Percentiles rank a stretch among this genome's conserved stretches.
These are phyloP conservation scores for Protostelium mycophagum DNA, from an alignment of 78 protist species.

Conservation along the genomic window DNA sequence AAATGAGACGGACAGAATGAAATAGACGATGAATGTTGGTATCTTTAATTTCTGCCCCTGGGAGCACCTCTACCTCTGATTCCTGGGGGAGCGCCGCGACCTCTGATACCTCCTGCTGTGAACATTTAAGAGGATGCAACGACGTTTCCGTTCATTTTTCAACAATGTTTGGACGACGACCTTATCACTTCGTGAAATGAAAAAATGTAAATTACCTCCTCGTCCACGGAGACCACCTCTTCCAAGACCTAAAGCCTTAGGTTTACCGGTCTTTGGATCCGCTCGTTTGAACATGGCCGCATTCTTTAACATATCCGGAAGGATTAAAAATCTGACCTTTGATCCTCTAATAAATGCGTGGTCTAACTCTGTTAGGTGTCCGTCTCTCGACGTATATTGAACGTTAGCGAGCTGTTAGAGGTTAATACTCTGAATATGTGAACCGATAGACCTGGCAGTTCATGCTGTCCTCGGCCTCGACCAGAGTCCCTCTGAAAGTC, in stretches of 20 bases:
- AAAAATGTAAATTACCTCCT: too few species aligned
- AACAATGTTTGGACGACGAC: too few species aligned
- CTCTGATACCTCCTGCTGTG: too few species aligned
- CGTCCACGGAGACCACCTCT: constrained; percentile 6
- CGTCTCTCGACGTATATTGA: constrained; percentile 70
- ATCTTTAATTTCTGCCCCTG: too few species aligned
- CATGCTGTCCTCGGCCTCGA: constrained; percentile 94
- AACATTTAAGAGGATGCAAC: too few species aligned
- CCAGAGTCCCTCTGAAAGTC: constrained; percentile 79
- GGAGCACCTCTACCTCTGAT: too few species aligned
- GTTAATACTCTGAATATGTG: not conserved
- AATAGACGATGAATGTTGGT: too few species aligned
- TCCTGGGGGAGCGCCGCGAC: too few species aligned
- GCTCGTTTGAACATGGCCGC: constrained; percentile 95
- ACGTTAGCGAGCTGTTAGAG: constrained; percentile 19
- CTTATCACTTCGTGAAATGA: too few species aligned
- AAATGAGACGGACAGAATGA: too few species aligned
- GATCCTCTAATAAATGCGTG: constrained; percentile 89
- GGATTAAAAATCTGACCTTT: constrained; percentile 82
- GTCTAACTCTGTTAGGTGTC: constrained; percentile 29
- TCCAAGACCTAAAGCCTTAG: constrained; percentile 49
- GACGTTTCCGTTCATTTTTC: too few species aligned
- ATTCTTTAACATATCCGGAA: constrained; percentile 94
- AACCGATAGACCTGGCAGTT: constrained; percentile 76
- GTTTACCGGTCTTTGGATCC: constrained; percentile 26